Evolutionary conservation across 495 filamentous ascomycete species (phyloP).

Genomic region (Umbilicaria muhlenbergii): DNA sequence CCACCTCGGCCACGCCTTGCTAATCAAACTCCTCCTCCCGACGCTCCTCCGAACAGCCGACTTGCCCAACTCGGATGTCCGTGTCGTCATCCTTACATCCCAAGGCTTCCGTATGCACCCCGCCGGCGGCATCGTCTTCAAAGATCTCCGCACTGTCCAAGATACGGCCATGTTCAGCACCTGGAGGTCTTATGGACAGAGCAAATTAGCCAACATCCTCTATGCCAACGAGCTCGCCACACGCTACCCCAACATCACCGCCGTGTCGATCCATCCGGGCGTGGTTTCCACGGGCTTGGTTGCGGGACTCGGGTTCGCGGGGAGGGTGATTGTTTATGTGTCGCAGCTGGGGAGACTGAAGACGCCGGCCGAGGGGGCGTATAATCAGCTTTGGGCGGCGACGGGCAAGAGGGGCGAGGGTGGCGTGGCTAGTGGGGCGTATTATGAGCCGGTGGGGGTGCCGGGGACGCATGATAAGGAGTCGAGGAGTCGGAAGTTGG

Average conservation of each 20-base stretch:
- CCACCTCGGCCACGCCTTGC: constrained; percentile 10
- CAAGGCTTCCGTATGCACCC: constrained; percentile 17
- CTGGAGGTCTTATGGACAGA: constrained; percentile 22
- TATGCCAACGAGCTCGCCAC: constrained; percentile 24
- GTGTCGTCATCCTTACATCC: constrained; percentile 26
- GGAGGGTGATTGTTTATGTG: background rate
- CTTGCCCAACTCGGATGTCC: constrained; percentile 19
- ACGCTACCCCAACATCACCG: constrained; percentile 24
- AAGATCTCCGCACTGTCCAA: constrained; percentile 10
- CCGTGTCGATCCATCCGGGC: constrained; percentile 30
- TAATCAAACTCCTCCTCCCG: constrained; percentile 8
- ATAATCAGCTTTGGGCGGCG: constrained; percentile 25
- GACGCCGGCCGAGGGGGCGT: constrained; percentile 23
- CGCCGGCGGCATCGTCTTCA: constrained; percentile 3
- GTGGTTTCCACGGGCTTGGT: constrained; percentile 8
- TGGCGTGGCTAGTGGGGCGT: constrained; percentile 14
- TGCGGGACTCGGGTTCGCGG: background rate
- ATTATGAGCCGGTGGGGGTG: constrained; percentile 20
- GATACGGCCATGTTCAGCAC: constrained; percentile 6
- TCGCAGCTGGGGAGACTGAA: background rate
- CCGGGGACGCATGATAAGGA: constrained; percentile 17
- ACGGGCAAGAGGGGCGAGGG: constrained; percentile 25
- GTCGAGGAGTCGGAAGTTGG: constrained; percentile 16
- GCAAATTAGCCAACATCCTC: constrained; percentile 32
- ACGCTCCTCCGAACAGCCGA: constrained; percentile 4